These are phyloP conservation scores for Colletotrichum cordylinicola DNA, from an alignment of 2,329 filamentous ascomycete species.

Conservation along the genomic window DNA sequence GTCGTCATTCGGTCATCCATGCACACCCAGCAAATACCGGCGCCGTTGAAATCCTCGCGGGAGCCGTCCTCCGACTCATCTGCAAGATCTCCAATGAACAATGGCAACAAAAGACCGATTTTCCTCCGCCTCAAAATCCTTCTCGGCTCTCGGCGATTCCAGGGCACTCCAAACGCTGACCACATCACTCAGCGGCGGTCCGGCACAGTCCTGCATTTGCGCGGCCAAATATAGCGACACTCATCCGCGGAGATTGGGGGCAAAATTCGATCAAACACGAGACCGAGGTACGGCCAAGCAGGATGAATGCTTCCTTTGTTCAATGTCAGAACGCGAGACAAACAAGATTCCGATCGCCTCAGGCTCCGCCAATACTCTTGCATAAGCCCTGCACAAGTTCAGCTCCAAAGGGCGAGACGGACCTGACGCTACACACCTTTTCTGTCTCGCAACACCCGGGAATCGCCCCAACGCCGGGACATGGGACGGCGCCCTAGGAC, in stretches of 20 bases:
- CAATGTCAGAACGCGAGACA: neutral
- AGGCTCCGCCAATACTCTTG: neutral
- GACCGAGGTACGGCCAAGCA: neutral
- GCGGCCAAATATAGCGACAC: neutral
- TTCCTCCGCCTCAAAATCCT: neutral
- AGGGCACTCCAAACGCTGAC: neutral
- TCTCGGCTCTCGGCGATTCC: neutral
- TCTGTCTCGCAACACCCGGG: neutral
- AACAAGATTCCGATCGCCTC: constrained; percentile 5
- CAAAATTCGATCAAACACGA: neutral
- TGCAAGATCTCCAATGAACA: neutral
- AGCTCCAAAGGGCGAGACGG: neutral
- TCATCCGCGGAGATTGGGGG: neutral
- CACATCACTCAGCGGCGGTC: neutral
- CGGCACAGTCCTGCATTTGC: neutral
- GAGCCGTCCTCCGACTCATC: neutral
- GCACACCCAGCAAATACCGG: neutral
- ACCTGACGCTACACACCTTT: neutral
- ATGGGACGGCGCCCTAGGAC: neutral
- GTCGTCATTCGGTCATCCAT: neutral
- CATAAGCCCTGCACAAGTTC: neutral
- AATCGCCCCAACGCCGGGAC: neutral
- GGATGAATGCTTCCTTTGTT: neutral
- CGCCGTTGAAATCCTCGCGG: neutral
- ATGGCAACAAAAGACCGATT: neutral